A percentile compares a stretch with the other conserved stretches of the same genome.
phyloP scores from a whole-genome alignment of 345 rosid genomes.

The Leavenworthia alabamica region DNA sequence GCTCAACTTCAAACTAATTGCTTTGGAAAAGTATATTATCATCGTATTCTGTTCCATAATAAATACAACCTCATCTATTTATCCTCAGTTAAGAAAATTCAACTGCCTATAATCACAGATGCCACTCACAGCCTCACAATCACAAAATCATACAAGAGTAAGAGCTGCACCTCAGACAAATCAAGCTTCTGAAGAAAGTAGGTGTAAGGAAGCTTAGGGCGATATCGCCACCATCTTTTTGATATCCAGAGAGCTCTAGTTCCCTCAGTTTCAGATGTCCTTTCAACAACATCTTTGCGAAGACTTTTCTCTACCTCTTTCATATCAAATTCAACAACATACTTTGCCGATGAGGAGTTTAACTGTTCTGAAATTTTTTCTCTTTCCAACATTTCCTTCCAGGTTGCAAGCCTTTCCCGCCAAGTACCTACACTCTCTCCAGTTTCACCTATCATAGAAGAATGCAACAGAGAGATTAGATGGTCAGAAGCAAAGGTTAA shows the following conservation, averaged over 20 bases:
- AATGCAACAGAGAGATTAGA: constrained; percentile 11
- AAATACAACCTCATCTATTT: neutral
- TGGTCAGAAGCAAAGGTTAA: neutral
- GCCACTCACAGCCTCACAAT: constrained; percentile 1
- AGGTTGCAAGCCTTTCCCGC: constrained; percentile 64
- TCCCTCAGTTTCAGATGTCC: constrained; percentile 53
- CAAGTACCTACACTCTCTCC: constrained; percentile 45
- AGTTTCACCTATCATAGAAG: constrained; percentile 40
- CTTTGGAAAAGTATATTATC: neutral
- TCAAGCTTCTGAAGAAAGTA: constrained; percentile 93
- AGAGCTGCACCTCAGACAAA: constrained; percentile 60
- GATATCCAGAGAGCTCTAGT: constrained; percentile 88
- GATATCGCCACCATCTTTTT: constrained; percentile 98
- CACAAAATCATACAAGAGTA: neutral
- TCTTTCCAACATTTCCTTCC: constrained; percentile 65
- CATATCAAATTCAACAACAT: constrained; percentile 96
- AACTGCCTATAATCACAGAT: neutral
- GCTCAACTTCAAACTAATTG: neutral
- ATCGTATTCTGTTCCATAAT: neutral
- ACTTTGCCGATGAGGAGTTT: constrained; percentile 54
- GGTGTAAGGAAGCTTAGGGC: constrained; percentile 85
- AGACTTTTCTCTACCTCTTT: constrained; percentile 94
- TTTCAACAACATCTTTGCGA: constrained; percentile 65
- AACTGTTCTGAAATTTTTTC: constrained; percentile 64
- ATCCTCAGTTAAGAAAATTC: neutral